Base-by-base conservation (phyloP, 306 rosid species). In the Rosa chinensis region DNA sequence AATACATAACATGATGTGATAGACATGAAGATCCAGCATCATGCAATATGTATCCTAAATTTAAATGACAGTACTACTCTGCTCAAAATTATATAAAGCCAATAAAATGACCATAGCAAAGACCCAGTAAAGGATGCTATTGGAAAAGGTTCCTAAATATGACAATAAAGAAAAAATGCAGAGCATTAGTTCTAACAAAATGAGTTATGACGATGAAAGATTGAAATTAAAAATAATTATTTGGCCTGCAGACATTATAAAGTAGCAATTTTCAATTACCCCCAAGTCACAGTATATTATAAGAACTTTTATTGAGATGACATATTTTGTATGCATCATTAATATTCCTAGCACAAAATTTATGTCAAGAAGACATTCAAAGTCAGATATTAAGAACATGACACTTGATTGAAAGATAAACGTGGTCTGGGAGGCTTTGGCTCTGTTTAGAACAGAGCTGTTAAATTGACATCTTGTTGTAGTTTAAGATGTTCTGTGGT, bases 391-490 rank as follows among this genome's bases (percentile, higher is more conserved):
- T 53, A 53, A 18, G 21, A 53, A 16, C 21, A 53, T 53, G 23
- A 53, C 21, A 53, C 59, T 53, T 53, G 8, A 59, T 59, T 59
- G 14, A 3, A 59, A 59, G 66, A 59, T 8, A 59, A 59, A 59
- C 35, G 23, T 6, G 35, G 35, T 3, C 37, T 18, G 32, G 66
- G 66, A 7, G 35, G 66, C 37, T 52, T 20, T 53, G 77, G 77
- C 5, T 35, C 64, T 6, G 76, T 72, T 32, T 72, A 32, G 35
- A 73, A 53, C 20, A 53, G 77, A 73, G 64, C 64, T 72, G 10
- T 10, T 10, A 6, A 39, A 39, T 52, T 63, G 28, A 4, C n/a
- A 37, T 53, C 77, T 20, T 53, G 49, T 73, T 73, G 49, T 62
- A 18, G 66, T 32, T 17, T 1, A 73, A 73, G 66, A 53, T 73